Base-by-base conservation (phyloP, 2,329 filamentous ascomycete genomes). In the Paraphoma chrysanthemicola region DNA sequence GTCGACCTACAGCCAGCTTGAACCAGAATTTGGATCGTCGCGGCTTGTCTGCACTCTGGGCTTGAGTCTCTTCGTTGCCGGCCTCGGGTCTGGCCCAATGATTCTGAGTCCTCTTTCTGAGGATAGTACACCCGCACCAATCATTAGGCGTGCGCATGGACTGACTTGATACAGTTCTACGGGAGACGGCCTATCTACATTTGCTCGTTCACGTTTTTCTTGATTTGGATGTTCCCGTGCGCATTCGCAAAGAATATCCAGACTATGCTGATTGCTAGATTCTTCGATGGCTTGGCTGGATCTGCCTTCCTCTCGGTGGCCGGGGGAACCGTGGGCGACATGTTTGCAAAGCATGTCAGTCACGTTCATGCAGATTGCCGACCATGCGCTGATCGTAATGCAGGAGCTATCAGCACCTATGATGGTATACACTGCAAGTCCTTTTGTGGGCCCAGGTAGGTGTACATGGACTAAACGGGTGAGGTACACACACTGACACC, bases 171-270 rank as follows among this genome's bases (percentile, higher is more conserved):
- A 17, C 49, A 88, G 79, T 95, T 96, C 74, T 96, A 92, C 74
- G 93, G 93, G 42, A 86, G 93, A 14, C 82, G 92, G 46, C 90
- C 89, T 23, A 91, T 96, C 69, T 97, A 96, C 74, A 82, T 96
- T 36, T 78, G 82, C 18, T 90, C 91, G 0, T 94, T 93, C 76
- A 73, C 82, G 2, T 83, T 90, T 64, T 96, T 93, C 74, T 68
- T 93, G 47, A 85, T 96, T 59, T 96, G 90, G 86, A 79, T 95
- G 54, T 86, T 96, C 48, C 92, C 92, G 0, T 91, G 89, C 62
- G 92, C 92, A 0, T 87, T 93, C 17, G 90, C 91, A n/a, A 80
- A 82, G 52, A 96, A 96, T 69, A 90, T 93, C n/a, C 79, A 87
- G 63, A 95, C 92, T 5, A 87, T 96, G 81, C 79, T 97, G 49